Evolutionary conservation across 1,139 yeast genomes (phyloP).

Genomic region (Blastobotrys serpentis): DNA sequence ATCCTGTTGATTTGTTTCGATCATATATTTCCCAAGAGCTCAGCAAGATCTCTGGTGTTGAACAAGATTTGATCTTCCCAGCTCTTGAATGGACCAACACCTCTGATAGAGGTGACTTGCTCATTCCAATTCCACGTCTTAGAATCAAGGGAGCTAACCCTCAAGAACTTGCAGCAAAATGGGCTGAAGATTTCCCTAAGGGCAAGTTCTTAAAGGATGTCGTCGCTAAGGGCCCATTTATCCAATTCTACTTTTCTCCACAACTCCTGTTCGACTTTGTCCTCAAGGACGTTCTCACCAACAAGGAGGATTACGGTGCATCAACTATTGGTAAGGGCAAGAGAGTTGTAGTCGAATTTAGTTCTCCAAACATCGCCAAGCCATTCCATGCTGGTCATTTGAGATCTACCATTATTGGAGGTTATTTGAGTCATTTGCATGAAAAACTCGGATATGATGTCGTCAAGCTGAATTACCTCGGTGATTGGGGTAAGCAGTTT

Average conservation of each 20-base stretch:
- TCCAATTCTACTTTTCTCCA: conserved; percentile 83
- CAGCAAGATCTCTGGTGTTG: conserved; percentile 69
- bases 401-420: conserved; percentile 97
- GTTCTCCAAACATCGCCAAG: conserved; percentile 97
- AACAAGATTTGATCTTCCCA: conserved; percentile 66
- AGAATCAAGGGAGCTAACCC: conserved; percentile 86
- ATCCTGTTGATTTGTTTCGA: conserved; percentile 80
- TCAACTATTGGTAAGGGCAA: conserved; percentile 74
- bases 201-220: conserved; percentile 69
- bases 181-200: conserved; percentile 55
- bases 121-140: conserved; percentile 90
- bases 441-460: conserved; percentile 92
- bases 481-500: conserved; percentile 99
- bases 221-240: conserved; percentile 83
- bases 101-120: conserved; percentile 87
- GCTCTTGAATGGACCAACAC: conserved; percentile 88
- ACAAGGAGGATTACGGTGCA: conserved; percentile 65
- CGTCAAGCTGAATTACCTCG: conserved; percentile 85
- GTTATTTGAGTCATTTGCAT: conserved; percentile 87
- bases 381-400: conserved; percentile 99
- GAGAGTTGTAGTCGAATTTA: conserved; percentile 79
- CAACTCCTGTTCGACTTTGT: conserved; percentile 65
- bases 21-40: conserved; percentile 83
- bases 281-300: conserved; percentile 65
- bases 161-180: conserved; percentile 76